Base-by-base conservation (phyloP, 1,284 basidiomycete genomes). In the Ganoderma meredithae region DNA sequence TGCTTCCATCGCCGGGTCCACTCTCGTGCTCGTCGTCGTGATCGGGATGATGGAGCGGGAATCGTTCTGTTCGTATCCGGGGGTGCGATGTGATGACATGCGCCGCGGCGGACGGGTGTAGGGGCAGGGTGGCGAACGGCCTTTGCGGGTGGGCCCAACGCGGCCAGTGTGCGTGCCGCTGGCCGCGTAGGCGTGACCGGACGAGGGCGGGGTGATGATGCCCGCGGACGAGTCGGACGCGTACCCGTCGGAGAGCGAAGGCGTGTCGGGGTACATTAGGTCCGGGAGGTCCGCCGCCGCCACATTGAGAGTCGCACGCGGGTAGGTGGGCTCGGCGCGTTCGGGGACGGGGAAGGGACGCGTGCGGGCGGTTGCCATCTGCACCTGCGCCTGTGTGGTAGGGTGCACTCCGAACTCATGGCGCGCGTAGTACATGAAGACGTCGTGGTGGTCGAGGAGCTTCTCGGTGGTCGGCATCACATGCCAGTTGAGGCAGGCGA, bases 401-500 rank as follows among this genome's bases (percentile, higher is more conserved):
- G 7, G n/a, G 39, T 39, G 13, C 39, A 40, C n/a, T 25, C 27
- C 39, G 58, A 25, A n/a, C 12, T 60, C 22, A 33, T 60, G 27
- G 7, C 44, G 56, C 53, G 27, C 33, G 47, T 55, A 52, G 44
- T 36, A 53, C 44, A 81, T 79, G 25, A 88, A 77, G 33, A 80
- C 78, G 60, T 84, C 83, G 65, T 88, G 84, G 72, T 88, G 86
- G 67, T 79, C 80, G 60, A 88, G 81, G 65, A 90, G 72, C 69
- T 88, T 88, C 60, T 80, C 82, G 71, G 90, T 87, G 60, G 83
- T 79, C 62, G 90, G 75, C 59, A 81, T 80, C 39, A 90, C 81
- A 71, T 89, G 85, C 73, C 87, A 90, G 73, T 87, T 84, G 63
- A 90, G 81, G 31, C 90, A 87, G 63, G 86, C 84, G 55, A 90